Evolutionary conservation across 352 stramenopile genomes (phyloP).

Genomic region (Thalassiosira mediterranea): DNA sequence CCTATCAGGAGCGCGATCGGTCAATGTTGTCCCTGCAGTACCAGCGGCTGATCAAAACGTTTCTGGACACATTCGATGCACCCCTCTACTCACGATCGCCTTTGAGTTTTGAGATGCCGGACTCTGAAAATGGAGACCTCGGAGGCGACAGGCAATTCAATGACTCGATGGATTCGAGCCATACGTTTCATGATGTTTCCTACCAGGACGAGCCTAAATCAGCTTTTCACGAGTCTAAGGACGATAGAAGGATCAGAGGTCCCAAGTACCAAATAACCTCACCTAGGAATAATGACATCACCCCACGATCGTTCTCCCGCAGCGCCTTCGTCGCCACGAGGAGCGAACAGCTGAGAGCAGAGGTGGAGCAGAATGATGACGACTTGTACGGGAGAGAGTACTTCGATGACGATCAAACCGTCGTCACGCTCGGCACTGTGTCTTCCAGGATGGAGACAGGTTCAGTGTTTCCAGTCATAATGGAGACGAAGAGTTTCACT

Average conservation of each 20-base stretch:
- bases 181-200: constrained; percentile 8
- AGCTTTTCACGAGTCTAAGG: constrained; percentile 26
- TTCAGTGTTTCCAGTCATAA: constrained; percentile 23
- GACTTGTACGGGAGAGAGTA: constrained; percentile 46
- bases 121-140: constrained; percentile 19
- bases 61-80: constrained; percentile 57
- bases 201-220: not conserved
- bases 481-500: constrained; percentile 49
- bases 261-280: constrained; percentile 41
- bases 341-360: constrained; percentile 71
- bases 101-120: constrained; percentile 8
- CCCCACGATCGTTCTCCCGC: constrained; percentile 55
- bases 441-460: constrained; percentile 27
- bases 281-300: constrained; percentile 28
- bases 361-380: constrained; percentile 62
- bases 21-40: constrained; percentile 42
- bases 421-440: constrained; percentile 63
- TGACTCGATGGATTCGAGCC: constrained; percentile 41
- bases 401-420: constrained; percentile 83
- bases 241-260: constrained; percentile 7
- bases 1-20: constrained; percentile 34
- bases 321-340: constrained; percentile 75
- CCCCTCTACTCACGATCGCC: constrained; percentile 22
- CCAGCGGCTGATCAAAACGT: constrained; percentile 46
- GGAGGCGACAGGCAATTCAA: constrained; percentile 19